phyloP scores from a whole-genome alignment of 192 early-diverging fungal species.

The Coemansia sp. region DNA sequence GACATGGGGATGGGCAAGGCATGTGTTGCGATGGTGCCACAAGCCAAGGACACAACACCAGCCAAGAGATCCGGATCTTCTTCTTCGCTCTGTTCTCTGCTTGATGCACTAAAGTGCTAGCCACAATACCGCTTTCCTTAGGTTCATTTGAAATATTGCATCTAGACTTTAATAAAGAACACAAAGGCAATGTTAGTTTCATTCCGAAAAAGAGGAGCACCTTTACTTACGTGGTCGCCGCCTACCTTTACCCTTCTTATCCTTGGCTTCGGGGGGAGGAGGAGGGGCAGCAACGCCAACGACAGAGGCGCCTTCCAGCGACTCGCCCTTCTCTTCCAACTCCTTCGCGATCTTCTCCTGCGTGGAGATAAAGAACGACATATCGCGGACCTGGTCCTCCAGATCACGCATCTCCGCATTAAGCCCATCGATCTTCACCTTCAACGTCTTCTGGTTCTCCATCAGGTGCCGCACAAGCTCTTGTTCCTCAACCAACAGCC shows the following conservation, averaged over 20 bases:
- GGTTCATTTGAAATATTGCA: too few relatives aligned
- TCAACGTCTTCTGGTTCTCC: slow-evolving; percentile 66
- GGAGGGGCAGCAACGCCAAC: slow-evolving; percentile 19
- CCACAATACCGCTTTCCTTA: too few relatives aligned
- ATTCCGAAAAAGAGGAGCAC: too few relatives aligned
- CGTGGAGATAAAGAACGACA: slow-evolving; percentile 86
- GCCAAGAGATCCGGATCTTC: too few relatives aligned
- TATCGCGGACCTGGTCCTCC: slow-evolving; percentile 85
- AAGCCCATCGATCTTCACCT: slow-evolving; percentile 58
- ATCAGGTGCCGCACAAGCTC: slow-evolving; percentile 50
- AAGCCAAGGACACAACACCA: too few relatives aligned
- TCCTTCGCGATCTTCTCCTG: slow-evolving; percentile 54
- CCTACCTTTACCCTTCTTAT: background rate
- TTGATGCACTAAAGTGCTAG: too few relatives aligned
- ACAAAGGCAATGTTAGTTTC: too few relatives aligned
- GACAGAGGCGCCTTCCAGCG: slow-evolving; percentile 20
- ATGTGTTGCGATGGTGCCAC: too few relatives aligned
- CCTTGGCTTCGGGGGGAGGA: background rate
- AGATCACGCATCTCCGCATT: slow-evolving; percentile 66
- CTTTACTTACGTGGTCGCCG: slow-evolving; percentile 1
- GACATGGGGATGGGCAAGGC: too few relatives aligned
- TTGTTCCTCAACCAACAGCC: slow-evolving; percentile 57
- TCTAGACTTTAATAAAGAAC: too few relatives aligned
- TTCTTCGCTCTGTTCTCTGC: background rate
- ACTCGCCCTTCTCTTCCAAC: slow-evolving; percentile 26